Evolutionary conservation across 2,329 filamentous ascomycete genomes (phyloP).

Genomic region (Furcasterigmium sp.): DNA sequence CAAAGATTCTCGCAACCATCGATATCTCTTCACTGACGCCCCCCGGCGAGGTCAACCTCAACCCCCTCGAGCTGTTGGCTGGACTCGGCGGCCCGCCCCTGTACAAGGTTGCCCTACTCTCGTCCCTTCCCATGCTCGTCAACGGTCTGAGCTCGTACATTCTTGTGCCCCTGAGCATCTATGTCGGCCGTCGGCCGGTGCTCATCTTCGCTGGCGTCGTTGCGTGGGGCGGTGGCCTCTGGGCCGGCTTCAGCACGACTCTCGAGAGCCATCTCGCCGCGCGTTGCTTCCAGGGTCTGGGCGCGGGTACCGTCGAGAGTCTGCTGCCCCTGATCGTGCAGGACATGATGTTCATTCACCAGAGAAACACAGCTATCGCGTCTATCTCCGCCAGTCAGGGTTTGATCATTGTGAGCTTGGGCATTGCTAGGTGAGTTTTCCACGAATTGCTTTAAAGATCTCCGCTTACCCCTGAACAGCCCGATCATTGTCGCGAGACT

Average conservation of each 20-base stretch:
- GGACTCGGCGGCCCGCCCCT: slow-evolving; percentile 20
- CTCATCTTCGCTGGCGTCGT: slow-evolving; percentile 24
- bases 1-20: slow-evolving; percentile 18
- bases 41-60: slow-evolving; percentile 13
- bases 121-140: slow-evolving; percentile 26
- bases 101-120: slow-evolving; percentile 22
- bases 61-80: slow-evolving; percentile 23
- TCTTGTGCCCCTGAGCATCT: slow-evolving; percentile 31
- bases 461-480: slow-evolving; percentile 5
- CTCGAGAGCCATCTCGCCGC: slow-evolving; percentile 25
- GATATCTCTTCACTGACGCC: slow-evolving; percentile 13
- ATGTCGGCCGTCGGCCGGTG: slow-evolving; percentile 28
- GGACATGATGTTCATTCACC: slow-evolving; percentile 32
- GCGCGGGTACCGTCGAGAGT: slow-evolving; percentile 27
- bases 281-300: slow-evolving; percentile 26
- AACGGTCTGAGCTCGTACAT: slow-evolving; percentile 28
- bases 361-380: slow-evolving; percentile 27
- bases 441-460: not conserved
- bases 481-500: slow-evolving; percentile 22
- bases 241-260: slow-evolving; percentile 25
- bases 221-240: slow-evolving; percentile 28
- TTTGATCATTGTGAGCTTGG: slow-evolving; percentile 21
- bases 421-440: slow-evolving; percentile 13
- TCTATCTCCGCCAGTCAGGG: slow-evolving; percentile 22
- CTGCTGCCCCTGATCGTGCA: slow-evolving; percentile 31